phyloP scores from a whole-genome alignment of 129 eudicot genomes.

The Deinandra increscens region DNA sequence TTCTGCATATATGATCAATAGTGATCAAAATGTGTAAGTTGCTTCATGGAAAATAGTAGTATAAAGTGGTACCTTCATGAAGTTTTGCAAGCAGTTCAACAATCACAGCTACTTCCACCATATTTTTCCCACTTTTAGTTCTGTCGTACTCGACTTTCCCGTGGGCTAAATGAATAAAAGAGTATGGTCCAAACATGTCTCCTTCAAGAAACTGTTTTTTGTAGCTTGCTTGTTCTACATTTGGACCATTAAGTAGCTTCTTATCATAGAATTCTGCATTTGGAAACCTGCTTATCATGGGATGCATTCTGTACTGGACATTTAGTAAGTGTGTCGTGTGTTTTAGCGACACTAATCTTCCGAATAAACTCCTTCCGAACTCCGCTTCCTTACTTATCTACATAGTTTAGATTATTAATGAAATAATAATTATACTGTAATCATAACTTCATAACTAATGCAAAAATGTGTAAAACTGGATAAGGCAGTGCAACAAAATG shows the following conservation, averaged over 20 bases:
- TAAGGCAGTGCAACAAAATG: not conserved
- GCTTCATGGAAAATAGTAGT: not conserved
- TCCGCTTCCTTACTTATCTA: constrained; percentile 42
- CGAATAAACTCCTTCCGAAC: constrained; percentile 78
- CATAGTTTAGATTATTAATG: not conserved
- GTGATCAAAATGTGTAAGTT: not conserved
- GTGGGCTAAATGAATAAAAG: constrained; percentile 53
- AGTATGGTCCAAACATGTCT: constrained; percentile 58
- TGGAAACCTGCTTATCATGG: constrained; percentile 60
- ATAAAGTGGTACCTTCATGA: constrained; percentile 35
- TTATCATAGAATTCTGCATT: constrained; percentile 45
- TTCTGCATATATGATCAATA: not conserved
- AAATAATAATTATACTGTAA: not conserved
- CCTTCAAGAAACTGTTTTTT: constrained; percentile 44
- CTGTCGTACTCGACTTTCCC: constrained; percentile 32
- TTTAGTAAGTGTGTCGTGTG: constrained; percentile 59
- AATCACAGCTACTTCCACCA: constrained; percentile 56
- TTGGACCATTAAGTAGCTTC: constrained; percentile 49
- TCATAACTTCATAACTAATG: not conserved
- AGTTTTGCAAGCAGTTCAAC: constrained; percentile 49
- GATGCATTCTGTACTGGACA: constrained; percentile 86
- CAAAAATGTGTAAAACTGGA: not conserved
- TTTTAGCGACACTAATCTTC: constrained; percentile 52
- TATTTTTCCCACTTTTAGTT: constrained; percentile 44
- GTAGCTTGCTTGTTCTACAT: constrained; percentile 45